Evolutionary conservation across 495 filamentous ascomycete species (phyloP).

Genomic region (Xylaria intraflava): DNA sequence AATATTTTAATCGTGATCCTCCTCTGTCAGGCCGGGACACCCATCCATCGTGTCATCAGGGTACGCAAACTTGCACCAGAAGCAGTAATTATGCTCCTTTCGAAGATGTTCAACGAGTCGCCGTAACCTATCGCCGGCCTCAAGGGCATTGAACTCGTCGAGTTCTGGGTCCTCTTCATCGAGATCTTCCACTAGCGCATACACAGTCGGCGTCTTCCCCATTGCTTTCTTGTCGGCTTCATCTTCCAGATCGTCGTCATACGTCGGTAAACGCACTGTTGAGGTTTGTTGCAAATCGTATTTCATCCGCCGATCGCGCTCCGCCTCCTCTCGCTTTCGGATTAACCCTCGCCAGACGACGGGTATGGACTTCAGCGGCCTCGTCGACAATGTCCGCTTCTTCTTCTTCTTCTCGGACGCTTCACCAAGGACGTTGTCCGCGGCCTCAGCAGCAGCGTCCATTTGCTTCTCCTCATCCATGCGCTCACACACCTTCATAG

Average conservation of each 20-base stretch:
- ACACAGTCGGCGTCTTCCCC: conserved; percentile 32
- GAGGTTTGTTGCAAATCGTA: conserved; percentile 62
- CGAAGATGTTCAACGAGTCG: conserved; percentile 63
- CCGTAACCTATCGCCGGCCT: conserved; percentile 54
- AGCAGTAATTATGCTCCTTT: conserved; percentile 73
- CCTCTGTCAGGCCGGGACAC: conserved; percentile 84
- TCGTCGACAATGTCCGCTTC: conserved; percentile 40
- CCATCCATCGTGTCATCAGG: conserved; percentile 66
- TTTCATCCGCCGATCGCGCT: conserved; percentile 60
- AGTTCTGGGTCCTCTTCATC: conserved; percentile 82
- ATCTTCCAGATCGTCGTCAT: conserved; percentile 48
- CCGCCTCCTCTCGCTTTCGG: conserved; percentile 58
- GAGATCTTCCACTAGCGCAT: conserved; percentile 57
- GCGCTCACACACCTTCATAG: conserved; percentile 75
- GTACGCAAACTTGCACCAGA: conserved; percentile 91
- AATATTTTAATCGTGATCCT: conserved; percentile 70
- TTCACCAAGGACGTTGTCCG: conserved; percentile 2
- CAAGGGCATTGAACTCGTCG: conserved; percentile 71
- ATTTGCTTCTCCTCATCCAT: conserved; percentile 48
- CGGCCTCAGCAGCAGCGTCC: background rate
- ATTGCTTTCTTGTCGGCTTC: conserved; percentile 44
- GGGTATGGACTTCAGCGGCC: conserved; percentile 55
- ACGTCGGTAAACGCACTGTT: conserved; percentile 37
- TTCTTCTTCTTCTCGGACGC: conserved; percentile 23
- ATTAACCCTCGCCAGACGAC: conserved; percentile 75